Base-by-base conservation (phyloP, 352 stramenopile species). In the Aphanomyces invadans region DNA sequence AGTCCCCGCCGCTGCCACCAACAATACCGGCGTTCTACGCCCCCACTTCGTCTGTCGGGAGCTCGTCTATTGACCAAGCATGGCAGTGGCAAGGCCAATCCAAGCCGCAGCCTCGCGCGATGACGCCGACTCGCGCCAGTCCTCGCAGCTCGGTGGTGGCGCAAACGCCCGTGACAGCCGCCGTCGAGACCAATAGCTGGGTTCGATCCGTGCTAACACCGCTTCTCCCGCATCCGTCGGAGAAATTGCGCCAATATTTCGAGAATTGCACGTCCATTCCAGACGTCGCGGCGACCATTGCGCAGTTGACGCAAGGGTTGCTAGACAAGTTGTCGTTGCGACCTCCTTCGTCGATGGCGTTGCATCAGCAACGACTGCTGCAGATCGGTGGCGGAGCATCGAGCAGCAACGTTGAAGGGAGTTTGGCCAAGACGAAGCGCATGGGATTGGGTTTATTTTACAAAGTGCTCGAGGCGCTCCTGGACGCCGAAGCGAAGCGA, bases 171-270 rank as follows among this genome's bases (percentile, higher is more conserved):
- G 80, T 95, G 4, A 88, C 80, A 5, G 78, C 84, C 0, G 86
- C 86, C 28, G 79, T 95, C 2, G 84, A 95, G 62, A 93, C 80
- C 19, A 92, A 76, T 72, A 87, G 82, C 26, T 95, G 84, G 84
- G 75, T 95, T 29, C 81, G 86, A 21, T 19, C 28, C 26, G 39
- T 53, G 28, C 60, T 67, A 3, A 31, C 44, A 17, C 23, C 42
- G 4, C 46, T 67, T 23, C 60, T 44, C 2, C 19, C 46, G 19
- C 9, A n/a, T 7, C 60, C 60, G 31, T 67, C 60, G 3, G 60
- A 67, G 4, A 67, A 56, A 28, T 26, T 67, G 2, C 25, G 32
- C 10, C 3, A 7, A 21, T 33, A 67, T 31, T 59, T 67, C 36
- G 60, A 11, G 23, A 15, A n/a, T 17, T 67, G 60, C 49, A 19